Base-by-base conservation (phyloP, 2,329 filamentous ascomycete genomes). In the Mycocentrospora acerina region DNA sequence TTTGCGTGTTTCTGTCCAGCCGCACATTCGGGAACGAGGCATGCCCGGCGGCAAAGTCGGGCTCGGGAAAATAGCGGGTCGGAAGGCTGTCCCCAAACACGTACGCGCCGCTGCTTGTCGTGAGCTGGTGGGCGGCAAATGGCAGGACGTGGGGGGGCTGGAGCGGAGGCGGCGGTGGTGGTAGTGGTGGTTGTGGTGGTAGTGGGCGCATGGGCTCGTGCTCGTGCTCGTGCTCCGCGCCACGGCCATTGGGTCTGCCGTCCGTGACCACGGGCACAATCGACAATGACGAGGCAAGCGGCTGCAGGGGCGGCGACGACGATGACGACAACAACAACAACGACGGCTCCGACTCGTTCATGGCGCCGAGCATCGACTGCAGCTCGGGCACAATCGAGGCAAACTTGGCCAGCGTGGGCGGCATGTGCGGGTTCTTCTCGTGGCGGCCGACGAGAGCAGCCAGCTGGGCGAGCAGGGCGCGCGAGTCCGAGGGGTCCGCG, bases 341-440 rank as follows among this genome's bases (percentile, higher is more conserved):
- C 4, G 53, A 35, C 13, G 42, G 39, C 19, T 35, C 19, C 9
- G 46, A 16, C 9, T 39, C 42, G 34, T 51, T 50, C 45, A 61
- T 46, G 1, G 56, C 44, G 29, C 61, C 53, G 26, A 53, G 57
- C 62, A 66, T 66, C 18, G 57, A 55, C 19, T 66, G 59, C 3
- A 69, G 46, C 24, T 70, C 67, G 4, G 60, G 56, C 6, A 70
- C 49, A 7, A 70, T 52, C 4, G 59, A 59, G 7, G 63, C 62
- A 41, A 63, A 70, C 27, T 66, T 68, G 17, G 57, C 49, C 28
- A 68, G 64, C 0, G 67, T 69, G 6, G 66, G 67, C 5, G 67
- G 67, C 47, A 70, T 62, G 27, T 59, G 54, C 1, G 60, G 57
- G 32, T 68, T 65, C 2, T 47, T 50, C 24, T 51, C 46, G 30